A percentile compares a stretch with the other conserved stretches of the same genome.
Conservation (phyloP, 345 rosid genomes). For the Xanthoceras sorbifolium region DNA sequence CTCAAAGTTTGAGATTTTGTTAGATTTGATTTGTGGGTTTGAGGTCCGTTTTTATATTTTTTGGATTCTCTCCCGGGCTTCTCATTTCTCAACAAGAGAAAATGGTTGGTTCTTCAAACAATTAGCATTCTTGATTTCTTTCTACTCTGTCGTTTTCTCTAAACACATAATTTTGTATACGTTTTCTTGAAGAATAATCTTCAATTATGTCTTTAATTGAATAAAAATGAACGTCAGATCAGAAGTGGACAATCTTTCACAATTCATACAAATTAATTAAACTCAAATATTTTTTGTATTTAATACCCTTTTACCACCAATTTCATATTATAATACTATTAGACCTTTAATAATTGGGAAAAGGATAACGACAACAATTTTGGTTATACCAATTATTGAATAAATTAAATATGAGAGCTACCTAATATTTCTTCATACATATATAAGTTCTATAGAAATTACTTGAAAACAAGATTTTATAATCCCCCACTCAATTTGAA, state of each 20-base stretch:
- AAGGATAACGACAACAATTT: background rate
- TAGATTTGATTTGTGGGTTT: background rate
- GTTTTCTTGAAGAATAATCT: background rate
- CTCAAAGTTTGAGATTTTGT: conserved; percentile 7
- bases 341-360: no score
- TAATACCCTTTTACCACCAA: no score
- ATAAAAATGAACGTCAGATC: background rate
- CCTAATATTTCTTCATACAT: no score
- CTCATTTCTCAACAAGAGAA: no score
- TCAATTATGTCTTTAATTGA: background rate
- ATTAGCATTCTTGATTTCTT: no score
- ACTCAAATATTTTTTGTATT: no score
- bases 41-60: background rate
- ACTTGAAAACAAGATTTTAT: background rate
- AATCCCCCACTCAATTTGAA: background rate
- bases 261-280: no score
- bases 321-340: no score
- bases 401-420: background rate
- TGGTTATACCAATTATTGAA: background rate
- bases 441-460: no score
- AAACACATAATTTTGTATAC: background rate
- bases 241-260: background rate
- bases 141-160: background rate
- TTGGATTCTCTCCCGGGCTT: conserved; percentile 6
- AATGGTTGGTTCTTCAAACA: background rate